phyloP scores from a whole-genome alignment of 768 basidiomycete species.

The Tylopilus sp. region DNA sequence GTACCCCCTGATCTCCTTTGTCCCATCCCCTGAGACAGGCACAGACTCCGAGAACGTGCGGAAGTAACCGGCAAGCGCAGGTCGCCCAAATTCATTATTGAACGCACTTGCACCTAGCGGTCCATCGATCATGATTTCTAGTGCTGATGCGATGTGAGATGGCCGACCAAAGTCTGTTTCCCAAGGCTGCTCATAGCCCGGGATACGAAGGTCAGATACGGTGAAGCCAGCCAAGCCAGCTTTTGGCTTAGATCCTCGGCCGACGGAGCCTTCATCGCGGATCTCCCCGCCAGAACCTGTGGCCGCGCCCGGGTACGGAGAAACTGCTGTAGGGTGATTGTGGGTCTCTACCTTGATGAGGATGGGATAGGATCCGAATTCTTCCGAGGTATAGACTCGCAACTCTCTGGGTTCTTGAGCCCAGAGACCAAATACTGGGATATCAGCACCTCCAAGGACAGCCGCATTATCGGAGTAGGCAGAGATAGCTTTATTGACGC shows the following conservation, averaged over 20 bases:
- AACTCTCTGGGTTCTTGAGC: conserved; percentile 16
- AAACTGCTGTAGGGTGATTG: conserved; percentile 98
- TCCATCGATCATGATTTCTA: conserved; percentile 97
- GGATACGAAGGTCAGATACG: conserved; percentile 90
- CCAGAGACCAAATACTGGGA: conserved; percentile 70
- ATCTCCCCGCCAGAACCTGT: conserved; percentile 99
- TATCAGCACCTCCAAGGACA: conserved; percentile 70
- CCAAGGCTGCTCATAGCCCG: conserved; percentile 91
- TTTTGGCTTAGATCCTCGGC: conserved; percentile 93
- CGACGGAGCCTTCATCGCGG: conserved; percentile 95
- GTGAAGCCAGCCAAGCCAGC: conserved; percentile 93
- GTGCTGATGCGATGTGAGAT: conserved; percentile 82
- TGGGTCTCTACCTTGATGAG: conserved; percentile 98
- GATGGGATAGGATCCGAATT: conserved; percentile 75
- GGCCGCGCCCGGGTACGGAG: conserved; percentile 97
- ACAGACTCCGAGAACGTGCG: conserved; percentile 87
- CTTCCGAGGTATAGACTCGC: conserved; percentile 51
- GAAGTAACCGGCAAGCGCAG: conserved; percentile 90
- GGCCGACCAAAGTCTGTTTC: conserved; percentile 93
- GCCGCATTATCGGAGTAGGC: conserved; percentile 99
- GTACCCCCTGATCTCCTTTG: conserved; percentile 80
- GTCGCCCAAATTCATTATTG: conserved; percentile 98
- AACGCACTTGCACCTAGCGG: conserved; percentile 94
- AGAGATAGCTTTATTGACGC: conserved; percentile 78
- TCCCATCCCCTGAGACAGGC: conserved; percentile 46